Evolutionary conservation across 176 grass and related monocot species (phyloP), one percentile per base, ranked within the genome.

Genomic region (Aegilops sharonensis): DNA sequence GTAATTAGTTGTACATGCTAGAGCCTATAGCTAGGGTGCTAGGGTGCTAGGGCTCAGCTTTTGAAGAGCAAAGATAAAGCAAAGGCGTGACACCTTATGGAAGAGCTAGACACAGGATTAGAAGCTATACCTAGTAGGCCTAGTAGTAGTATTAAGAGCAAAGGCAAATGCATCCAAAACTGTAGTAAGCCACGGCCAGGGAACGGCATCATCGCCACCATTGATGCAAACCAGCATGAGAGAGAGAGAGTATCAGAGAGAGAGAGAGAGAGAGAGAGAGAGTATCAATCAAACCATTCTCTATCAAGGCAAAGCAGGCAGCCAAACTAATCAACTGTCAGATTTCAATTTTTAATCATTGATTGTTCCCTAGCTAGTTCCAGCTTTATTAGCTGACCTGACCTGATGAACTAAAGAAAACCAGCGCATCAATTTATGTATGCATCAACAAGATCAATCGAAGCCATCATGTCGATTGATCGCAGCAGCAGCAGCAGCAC

Each of bases 11-110:
- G 56, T 74, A 79, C 43, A 10, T 31, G 76, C 60, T 42, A 57
- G 43, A 76, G 72, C 14, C 43, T n/a, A 74, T 43, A 62, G 81
- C 66, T 85, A 81, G 66, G 34, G 12, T 25, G 81, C 66, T 85
- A 81, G 66, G 34, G 12, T 25, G 5, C 59, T 91, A 91, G 90
- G 86, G 90, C 86, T 91, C 90, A 91, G 82, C 86, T 91, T 91
- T 91, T 91, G 86, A 88, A 90, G 73, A 78, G 37, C 74, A 90
- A 91, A 91, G 86, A 27, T 71, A 91, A 91, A 88, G 90, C 82
- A 78, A 82, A 88, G 85, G 83, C 24, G 50, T 65, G 37, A 81
- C 72, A 66, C 82, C 90, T 81, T 88, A 88, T 72, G 64, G 50
- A 85, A 72, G 60, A 79, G 72, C 43, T 52, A 76, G 73, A 75